Conservation (phyloP, 345 rosid genomes). For the Arabidopsis thaliana region DNA sequence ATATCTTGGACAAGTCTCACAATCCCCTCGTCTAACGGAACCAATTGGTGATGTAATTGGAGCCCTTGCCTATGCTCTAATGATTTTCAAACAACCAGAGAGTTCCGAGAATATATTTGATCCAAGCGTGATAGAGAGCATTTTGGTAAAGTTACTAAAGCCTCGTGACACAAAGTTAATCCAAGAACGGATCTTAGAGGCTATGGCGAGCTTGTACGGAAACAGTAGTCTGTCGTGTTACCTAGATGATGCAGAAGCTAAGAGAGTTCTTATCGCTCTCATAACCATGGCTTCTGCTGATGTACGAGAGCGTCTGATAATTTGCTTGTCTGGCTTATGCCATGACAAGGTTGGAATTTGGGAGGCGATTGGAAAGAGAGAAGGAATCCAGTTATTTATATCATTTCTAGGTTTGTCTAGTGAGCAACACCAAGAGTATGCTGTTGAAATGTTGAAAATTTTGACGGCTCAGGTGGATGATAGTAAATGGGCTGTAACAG, state of each 20-base stretch:
- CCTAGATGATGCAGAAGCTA: conserved; percentile 76
- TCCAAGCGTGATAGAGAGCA: conserved; percentile 55
- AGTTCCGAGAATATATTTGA: conserved; percentile 35
- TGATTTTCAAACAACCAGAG: conserved; percentile 60
- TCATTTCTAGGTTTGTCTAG: conserved; percentile 83
- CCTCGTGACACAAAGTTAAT: conserved; percentile 69
- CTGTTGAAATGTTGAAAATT: conserved; percentile 72
- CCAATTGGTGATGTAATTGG: conserved; percentile 81
- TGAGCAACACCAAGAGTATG: conserved; percentile 90
- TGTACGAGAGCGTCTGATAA: conserved; percentile 68
- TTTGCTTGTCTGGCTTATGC: conserved; percentile 65
- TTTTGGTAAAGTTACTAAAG: conserved; percentile 64
- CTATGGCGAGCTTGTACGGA: conserved; percentile 89
- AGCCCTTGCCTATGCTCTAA: conserved; percentile 82
- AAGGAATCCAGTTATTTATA: conserved; percentile 82
- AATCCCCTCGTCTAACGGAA: conserved; percentile 68
- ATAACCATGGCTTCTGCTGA: conserved; percentile 75
- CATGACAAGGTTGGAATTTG: conserved; percentile 60
- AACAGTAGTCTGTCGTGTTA: conserved; percentile 59
- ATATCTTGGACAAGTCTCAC: conserved; percentile 71
- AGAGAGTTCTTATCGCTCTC: conserved; percentile 77
- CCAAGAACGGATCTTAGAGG: conserved; percentile 88
- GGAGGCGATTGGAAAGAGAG: conserved; percentile 83
- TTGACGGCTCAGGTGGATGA: conserved; percentile 82
- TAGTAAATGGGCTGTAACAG: conserved; percentile 97